phyloP scores from a whole-genome alignment of 1,139 yeast genomes.

The Scheffersomyces titani region DNA sequence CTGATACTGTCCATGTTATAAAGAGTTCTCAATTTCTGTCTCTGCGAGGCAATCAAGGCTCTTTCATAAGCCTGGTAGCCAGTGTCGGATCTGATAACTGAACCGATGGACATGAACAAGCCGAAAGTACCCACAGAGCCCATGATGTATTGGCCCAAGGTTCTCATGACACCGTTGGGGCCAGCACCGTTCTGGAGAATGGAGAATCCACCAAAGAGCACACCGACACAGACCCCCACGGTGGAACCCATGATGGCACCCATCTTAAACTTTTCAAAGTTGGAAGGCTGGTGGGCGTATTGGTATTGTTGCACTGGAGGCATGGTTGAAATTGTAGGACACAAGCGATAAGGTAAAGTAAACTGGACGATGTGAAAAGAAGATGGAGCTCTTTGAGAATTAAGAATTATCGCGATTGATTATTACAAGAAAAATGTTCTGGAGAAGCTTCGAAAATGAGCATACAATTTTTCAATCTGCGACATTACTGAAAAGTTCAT shows the following conservation, averaged over 20 bases:
- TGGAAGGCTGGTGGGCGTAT: constrained; percentile 78
- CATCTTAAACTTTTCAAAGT: constrained; percentile 96
- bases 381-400: neutral
- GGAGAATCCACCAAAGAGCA: constrained; percentile 90
- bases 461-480: neutral
- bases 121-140: constrained; percentile 98
- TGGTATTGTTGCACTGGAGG: constrained; percentile 85
- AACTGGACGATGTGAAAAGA: neutral
- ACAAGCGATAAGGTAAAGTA: neutral
- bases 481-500: neutral
- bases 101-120: constrained; percentile 91
- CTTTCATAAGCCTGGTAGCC: constrained; percentile 45
- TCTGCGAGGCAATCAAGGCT: constrained; percentile 38
- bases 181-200: constrained; percentile 94
- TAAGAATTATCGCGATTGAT: neutral
- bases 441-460: neutral
- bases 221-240: constrained; percentile 95
- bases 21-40: constrained; percentile 36
- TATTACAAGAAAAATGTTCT: neutral
- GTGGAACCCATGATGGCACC: constrained; percentile 96
- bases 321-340: constrained; percentile 37
- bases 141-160: constrained; percentile 92
- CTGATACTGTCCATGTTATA: constrained; percentile 10
- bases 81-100: constrained; percentile 81
- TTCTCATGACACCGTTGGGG: constrained; percentile 97